Evolutionary conservation across 208 protist species (phyloP).

Genomic region (Leishmania martiniquensis): DNA sequence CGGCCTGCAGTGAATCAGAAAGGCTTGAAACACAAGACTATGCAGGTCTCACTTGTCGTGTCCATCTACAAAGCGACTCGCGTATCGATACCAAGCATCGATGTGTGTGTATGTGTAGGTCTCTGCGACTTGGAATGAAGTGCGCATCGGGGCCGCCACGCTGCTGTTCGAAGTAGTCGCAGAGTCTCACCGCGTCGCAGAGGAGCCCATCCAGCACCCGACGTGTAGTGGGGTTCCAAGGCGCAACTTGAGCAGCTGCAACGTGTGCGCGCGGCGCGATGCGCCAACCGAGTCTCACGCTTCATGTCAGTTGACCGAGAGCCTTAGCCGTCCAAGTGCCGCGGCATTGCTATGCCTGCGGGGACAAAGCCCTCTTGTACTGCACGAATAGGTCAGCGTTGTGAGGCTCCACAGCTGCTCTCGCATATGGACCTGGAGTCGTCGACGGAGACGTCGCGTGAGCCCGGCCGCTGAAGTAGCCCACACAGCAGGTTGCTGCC

Average conservation of each 20-base stretch:
- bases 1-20: conserved; percentile 22
- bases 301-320: conserved; percentile 30
- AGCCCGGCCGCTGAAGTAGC: background rate
- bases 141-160: conserved; percentile 44
- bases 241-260: conserved; percentile 46
- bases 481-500: too few species aligned
- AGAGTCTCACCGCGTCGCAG: conserved; percentile 43
- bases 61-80: conserved; percentile 30
- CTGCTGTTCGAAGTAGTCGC: conserved; percentile 29
- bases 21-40: conserved; percentile 39
- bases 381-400: conserved; percentile 26
- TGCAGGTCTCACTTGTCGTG: conserved; percentile 42
- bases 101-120: conserved; percentile 45
- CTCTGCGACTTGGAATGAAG: conserved; percentile 49
- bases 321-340: conserved; percentile 35
- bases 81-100: conserved; percentile 23
- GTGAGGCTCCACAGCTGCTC: background rate
- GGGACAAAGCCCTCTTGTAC: conserved; percentile 40
- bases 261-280: conserved; percentile 23
- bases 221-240: conserved; percentile 63
- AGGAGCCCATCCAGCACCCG: conserved; percentile 27
- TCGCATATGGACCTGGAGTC: conserved; percentile 11
- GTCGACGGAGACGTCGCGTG: conserved; percentile 5
- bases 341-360: conserved; percentile 25
- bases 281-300: conserved; percentile 20